Evolutionary conservation across 2,329 filamentous ascomycete species (phyloP), one percentile per base, ranked within the genome.

Genomic region (Aspergillus arachidicola): DNA sequence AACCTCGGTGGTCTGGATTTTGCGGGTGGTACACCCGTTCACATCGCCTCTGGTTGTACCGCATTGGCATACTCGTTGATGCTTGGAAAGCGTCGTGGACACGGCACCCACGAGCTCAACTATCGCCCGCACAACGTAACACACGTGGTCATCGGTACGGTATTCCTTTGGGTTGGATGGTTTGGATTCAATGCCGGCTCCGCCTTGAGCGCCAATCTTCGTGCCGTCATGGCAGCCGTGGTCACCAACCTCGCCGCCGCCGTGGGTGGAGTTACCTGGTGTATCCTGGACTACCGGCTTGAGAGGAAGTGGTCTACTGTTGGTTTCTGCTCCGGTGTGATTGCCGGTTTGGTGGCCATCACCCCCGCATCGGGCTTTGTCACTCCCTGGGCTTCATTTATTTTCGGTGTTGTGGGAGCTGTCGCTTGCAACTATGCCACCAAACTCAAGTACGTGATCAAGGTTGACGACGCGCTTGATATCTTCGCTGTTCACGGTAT

Each of bases 91-190:
- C 86, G 92, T 66, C 85, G 89, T 65, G 93, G 93, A 26, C 92
- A 96, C 76, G 91, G 92, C 57, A 96, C 92, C 32, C 90, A 93
- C 74, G 92, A 94, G 77, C 84, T 96, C 71, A 96, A 96, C 81
- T 96, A 94, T 79, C 90, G 93, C 57, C 93, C 93, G 11, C 93
- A 97, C 82, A 96, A 96, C 72, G 92, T 96, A 54, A 95, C 93
- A 4, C 92, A 96, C 76, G 93, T 97, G 69, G 92, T 96, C 58
- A 91, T 96, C 61, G 93, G 93, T 34, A 96, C 93, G 3, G 92
- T 96, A 54, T 96, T 97, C 80, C 88, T 97, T 19, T 97, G 93
- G 93, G 91, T 96, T 19, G 93, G 93, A 59, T 97, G 93, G 93
- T 96, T 96, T 73, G 93, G 93, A 55, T 97, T 97, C 87, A 97